These are phyloP conservation scores for Pseudonitzschia delicatissima DNA, from an alignment of 108 stramenopile genomes.

Conservation along the genomic window DNA sequence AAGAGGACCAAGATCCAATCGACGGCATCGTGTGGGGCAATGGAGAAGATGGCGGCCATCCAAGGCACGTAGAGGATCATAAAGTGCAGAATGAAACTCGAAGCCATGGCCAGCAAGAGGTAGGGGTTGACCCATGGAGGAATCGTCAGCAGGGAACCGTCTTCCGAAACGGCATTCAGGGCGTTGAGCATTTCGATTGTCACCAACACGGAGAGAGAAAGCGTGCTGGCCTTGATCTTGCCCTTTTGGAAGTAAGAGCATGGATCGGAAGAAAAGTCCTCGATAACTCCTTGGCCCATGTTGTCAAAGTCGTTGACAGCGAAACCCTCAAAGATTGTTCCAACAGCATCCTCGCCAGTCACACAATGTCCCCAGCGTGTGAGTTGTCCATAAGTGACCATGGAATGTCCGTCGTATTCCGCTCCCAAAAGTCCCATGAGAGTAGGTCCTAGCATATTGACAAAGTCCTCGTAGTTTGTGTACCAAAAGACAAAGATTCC, in stretches of 20 bases:
- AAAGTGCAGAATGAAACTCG: conserved; percentile 9
- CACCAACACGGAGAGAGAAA: conserved; percentile 6
- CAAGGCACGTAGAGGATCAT: conserved; percentile 4
- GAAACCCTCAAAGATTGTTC: conserved; percentile 12
- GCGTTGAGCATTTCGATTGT: conserved; percentile 11
- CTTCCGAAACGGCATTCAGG: conserved; percentile 8
- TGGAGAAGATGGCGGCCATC: conserved; percentile 7
- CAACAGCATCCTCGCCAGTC: conserved; percentile 2
- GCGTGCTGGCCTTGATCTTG: conserved; percentile 4
- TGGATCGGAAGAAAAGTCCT: conserved; percentile 6
- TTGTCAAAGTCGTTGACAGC: conserved; percentile 9
- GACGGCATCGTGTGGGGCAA: not conserved
- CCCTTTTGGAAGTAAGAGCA: conserved; percentile 7
- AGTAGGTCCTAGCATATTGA: not conserved
- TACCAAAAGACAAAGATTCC: conserved; percentile 14
- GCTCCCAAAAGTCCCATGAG: not conserved
- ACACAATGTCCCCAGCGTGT: conserved; percentile 6
- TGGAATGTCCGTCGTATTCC: not conserved
- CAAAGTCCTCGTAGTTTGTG: conserved; percentile 1
- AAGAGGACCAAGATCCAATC: conserved; percentile 10
- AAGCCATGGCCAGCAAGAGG: conserved; percentile 10
- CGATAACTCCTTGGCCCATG: not conserved
- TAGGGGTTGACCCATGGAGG: conserved; percentile 11
- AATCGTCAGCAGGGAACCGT: not conserved
- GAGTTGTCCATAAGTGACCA: not conserved